Evolutionary conservation across 2,329 filamentous ascomycete genomes (phyloP), one percentile per base, ranked within the genome.

Genomic region (Diaporthe ilicicola): DNA sequence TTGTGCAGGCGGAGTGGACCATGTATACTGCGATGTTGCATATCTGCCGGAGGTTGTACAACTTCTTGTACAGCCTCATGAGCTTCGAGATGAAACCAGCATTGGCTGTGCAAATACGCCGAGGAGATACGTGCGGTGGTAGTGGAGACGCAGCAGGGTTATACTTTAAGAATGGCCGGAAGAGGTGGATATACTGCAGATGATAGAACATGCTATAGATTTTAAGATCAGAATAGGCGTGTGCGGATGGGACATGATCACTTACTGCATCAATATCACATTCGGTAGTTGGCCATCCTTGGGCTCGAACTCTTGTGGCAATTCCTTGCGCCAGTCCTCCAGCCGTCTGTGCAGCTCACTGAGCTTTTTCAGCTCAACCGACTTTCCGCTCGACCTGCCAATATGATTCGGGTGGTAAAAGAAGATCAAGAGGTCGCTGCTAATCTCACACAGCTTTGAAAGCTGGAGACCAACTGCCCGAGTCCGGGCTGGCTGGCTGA

Each of bases 1-100:
- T 97, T 0, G 94, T 98, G 79, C 94, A 97, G 37, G 96, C 95
- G 5, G 94, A 96, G 80, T 98, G 95, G 0, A 93, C 88, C 82
- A 98, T 98, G 80, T 99, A 99, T 0, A 98, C 94, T 3, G 93
- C 95, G 76, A 98, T 94, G 77, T 98, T 98, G 82, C 94, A 97
- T 42, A 99, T 97, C 79, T 98, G 95, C 5, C 94, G 91, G 15
- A 98, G 83, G 12, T 95, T 94, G 80, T 97, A 97, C 1, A 92
- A 92, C 75, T 95, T 94, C 80, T 97, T 98, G 82, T 98, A 99
- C 1, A 98, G 84, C 0, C 96, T 91, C 83, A 98, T 92, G n/a
- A 98, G 85, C 78, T 98, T 98, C 0, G 95, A 98, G 69, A 98
- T 96, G 74, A 92, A 91, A 2, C 92, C 91, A 0, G 96, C 95